Conservation (phyloP, 2,329 filamentous ascomycete genomes). For the Colletotrichum horii region DNA sequence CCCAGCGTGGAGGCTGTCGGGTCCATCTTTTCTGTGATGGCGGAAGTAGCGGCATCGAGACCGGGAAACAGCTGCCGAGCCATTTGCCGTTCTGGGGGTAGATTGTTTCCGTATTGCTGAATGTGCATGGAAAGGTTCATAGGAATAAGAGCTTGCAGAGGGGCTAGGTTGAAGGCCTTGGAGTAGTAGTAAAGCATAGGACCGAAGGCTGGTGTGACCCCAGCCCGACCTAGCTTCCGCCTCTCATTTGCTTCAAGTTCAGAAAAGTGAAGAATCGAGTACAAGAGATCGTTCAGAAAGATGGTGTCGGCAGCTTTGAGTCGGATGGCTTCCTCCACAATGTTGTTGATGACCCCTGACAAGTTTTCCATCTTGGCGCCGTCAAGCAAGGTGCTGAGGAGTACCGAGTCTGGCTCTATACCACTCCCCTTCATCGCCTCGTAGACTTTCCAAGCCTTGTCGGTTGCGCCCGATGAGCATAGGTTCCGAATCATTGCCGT, state of each 20-base stretch:
- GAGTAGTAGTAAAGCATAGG: slow-evolving; percentile 55
- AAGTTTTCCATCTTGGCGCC: slow-evolving; percentile 68
- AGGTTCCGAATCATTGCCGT: slow-evolving; percentile 76
- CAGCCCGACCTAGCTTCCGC: slow-evolving; percentile 31
- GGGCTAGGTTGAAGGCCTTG: slow-evolving; percentile 51
- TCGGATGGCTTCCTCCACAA: slow-evolving; percentile 36
- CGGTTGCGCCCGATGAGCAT: slow-evolving; percentile 65
- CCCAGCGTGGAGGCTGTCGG: slow-evolving; percentile 45
- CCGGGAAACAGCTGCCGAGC: slow-evolving; percentile 31
- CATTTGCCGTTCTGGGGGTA: slow-evolving; percentile 18
- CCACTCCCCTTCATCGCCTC: slow-evolving; percentile 64
- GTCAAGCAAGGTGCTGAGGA: slow-evolving; percentile 73
- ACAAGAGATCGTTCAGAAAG: slow-evolving; percentile 52
- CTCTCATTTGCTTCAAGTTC: slow-evolving; percentile 41
- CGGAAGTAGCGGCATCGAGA: slow-evolving; percentile 34
- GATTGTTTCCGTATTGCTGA: slow-evolving; percentile 7
- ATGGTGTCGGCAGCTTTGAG: slow-evolving; percentile 55
- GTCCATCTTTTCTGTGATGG: slow-evolving; percentile 25
- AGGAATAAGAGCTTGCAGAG: slow-evolving; percentile 45
- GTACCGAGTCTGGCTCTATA: slow-evolving; percentile 67
- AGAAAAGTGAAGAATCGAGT: slow-evolving; percentile 48
- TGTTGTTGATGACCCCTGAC: slow-evolving; percentile 50
- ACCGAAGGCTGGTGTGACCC: slow-evolving; percentile 43
- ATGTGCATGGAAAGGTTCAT: slow-evolving; percentile 18
- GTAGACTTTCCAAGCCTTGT: slow-evolving; percentile 69